Conservation (phyloP, 768 basidiomycete genomes). For the Lactarius quietus region DNA sequence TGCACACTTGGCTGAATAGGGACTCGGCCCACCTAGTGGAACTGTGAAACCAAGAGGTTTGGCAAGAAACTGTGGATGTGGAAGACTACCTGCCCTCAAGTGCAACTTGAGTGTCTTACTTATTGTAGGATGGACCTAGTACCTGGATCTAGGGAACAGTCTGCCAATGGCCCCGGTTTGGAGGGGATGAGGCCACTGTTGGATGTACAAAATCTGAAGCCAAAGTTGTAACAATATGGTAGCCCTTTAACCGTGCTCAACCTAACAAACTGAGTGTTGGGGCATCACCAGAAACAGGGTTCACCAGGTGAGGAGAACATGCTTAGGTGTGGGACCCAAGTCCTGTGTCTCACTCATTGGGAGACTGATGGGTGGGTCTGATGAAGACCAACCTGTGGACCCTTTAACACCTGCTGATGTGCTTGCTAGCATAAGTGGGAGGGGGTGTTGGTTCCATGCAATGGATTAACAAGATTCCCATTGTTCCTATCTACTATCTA, state of each 20-base stretch:
- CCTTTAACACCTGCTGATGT: not conserved
- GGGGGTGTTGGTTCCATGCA: not conserved
- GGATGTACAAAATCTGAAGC: not conserved
- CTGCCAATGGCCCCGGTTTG: too few species aligned
- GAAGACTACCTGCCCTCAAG: too few species aligned
- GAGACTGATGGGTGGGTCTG: not conserved
- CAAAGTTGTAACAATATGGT: not conserved
- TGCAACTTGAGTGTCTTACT: too few species aligned
- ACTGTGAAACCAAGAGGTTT: not conserved
- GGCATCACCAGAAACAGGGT: not conserved
- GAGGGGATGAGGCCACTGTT: not conserved
- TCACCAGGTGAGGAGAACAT: not conserved
- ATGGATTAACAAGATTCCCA: too few species aligned
- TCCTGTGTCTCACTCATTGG: not conserved
- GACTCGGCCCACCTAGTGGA: fast-evolving
- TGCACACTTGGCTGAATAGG: not conserved
- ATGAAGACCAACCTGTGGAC: not conserved
- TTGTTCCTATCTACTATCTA: conserved; percentile 39
- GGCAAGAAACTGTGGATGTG: not conserved
- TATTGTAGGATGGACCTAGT: too few species aligned
- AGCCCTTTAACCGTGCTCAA: not conserved
- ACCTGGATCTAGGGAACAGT: too few species aligned
- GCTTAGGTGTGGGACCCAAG: too few species aligned
- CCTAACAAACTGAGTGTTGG: too few species aligned
- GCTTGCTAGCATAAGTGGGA: not conserved